A percentile compares a stretch with the other conserved stretches of the same genome.
Evolutionary conservation across 805 yeast genomes (phyloP).

Genomic region (Pichia phayaonensis): DNA sequence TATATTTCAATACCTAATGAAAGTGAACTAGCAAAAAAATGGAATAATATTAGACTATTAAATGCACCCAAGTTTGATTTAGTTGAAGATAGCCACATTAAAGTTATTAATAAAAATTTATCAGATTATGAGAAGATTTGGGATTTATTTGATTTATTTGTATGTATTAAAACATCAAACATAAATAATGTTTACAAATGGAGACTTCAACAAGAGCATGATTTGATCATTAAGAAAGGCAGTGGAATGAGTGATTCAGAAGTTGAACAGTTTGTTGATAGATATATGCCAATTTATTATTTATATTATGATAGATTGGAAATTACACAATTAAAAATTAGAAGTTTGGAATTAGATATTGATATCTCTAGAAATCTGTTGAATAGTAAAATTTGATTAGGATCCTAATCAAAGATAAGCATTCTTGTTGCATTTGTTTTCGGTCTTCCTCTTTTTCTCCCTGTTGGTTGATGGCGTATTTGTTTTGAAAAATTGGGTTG

Average conservation of each 20-base stretch:
- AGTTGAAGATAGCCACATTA: constrained; percentile 16
- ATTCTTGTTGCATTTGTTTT: constrained; percentile 1
- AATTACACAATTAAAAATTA: not conserved
- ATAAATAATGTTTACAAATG: constrained; percentile 63
- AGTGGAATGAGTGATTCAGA: constrained; percentile 73
- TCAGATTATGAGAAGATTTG: constrained; percentile 45
- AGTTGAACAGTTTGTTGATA: constrained; percentile 61
- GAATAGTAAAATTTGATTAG: not conserved
- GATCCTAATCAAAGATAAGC: not conserved
- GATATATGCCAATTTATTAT: constrained; percentile 83
- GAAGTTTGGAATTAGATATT: constrained; percentile 9
- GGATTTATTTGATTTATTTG: constrained; percentile 50
- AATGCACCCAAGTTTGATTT: constrained; percentile 15
- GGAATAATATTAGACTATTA: constrained; percentile 19
- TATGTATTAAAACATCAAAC: constrained; percentile 53
- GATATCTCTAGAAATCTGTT: constrained; percentile 4
- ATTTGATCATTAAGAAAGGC: constrained; percentile 45
- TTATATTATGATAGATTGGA: constrained; percentile 42
- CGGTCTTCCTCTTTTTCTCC: not conserved
- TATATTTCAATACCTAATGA: constrained; percentile 38
- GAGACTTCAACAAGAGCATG: constrained; percentile 74
- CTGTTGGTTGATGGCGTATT: not conserved
- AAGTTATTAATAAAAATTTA: constrained; percentile 46
- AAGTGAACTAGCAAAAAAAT: constrained; percentile 22
- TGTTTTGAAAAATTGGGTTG: not conserved